Evolutionary conservation across 208 protist species (phyloP).

Genomic region (Crithidia brevicula): DNA sequence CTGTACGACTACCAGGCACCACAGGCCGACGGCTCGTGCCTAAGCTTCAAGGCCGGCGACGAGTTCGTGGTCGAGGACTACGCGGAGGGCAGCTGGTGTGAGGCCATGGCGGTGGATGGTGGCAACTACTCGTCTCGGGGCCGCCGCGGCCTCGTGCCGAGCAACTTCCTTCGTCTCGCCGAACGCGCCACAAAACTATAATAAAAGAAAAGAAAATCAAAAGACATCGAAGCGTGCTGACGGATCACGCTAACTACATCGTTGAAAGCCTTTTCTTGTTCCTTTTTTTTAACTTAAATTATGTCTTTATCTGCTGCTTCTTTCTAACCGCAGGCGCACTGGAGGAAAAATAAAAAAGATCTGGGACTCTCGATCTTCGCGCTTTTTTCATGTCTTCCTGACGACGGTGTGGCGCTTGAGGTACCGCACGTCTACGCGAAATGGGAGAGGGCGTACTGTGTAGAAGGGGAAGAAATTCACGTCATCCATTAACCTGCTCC

Average conservation of each 20-base stretch:
- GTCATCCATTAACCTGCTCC: too few species aligned
- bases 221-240: background rate
- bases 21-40: constrained; percentile 43
- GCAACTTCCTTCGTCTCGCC: constrained; percentile 76
- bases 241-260: background rate
- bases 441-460: background rate
- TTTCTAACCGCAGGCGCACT: background rate
- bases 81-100: constrained; percentile 70
- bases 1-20: constrained; percentile 67
- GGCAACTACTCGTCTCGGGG: constrained; percentile 25
- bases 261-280: too few species aligned
- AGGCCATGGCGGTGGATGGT: constrained; percentile 41
- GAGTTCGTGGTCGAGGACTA: constrained; percentile 83
- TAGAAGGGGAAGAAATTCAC: too few species aligned
- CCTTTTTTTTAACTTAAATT: background rate
- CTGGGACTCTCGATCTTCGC: too few species aligned
- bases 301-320: constrained; percentile 12
- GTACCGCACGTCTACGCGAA: background rate
- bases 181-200: constrained; percentile 54
- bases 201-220: constrained; percentile 4
- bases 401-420: constrained; percentile 4
- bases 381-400: background rate
- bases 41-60: constrained; percentile 81
- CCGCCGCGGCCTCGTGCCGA: constrained; percentile 57
- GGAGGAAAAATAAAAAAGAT: too few species aligned